phyloP scores from a whole-genome alignment of 768 basidiomycete genomes.

The Trametes cinnabarina region DNA sequence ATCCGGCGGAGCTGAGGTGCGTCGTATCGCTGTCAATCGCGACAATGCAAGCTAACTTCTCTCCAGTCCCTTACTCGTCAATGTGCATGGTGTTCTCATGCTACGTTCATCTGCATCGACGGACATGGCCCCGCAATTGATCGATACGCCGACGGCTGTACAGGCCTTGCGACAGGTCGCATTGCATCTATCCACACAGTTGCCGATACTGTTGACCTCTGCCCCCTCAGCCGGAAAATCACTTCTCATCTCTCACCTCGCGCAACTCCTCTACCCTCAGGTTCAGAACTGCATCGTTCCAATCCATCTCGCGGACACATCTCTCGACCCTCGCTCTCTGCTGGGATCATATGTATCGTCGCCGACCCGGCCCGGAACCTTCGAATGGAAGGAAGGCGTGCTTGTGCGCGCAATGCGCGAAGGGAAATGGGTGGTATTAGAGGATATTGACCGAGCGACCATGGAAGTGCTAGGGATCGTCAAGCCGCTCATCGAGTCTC shows the following conservation, averaged over 20 bases:
- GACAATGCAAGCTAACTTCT: constrained; percentile 8
- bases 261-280: constrained; percentile 58
- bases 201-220: constrained; percentile 82
- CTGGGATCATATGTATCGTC: constrained; percentile 94
- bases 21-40: constrained; percentile 14
- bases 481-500: constrained; percentile 78
- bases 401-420: constrained; percentile 85
- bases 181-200: constrained; percentile 58
- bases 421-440: constrained; percentile 90
- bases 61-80: constrained; percentile 52
- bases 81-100: constrained; percentile 67
- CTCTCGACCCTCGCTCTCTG: constrained; percentile 89
- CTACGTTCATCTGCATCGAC: constrained; percentile 42
- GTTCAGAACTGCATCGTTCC: constrained; percentile 69
- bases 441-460: constrained; percentile 89
- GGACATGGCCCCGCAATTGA: constrained; percentile 39
- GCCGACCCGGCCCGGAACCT: constrained; percentile 74
- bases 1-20: constrained; percentile 55
- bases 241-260: constrained; percentile 74
- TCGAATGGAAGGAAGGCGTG: constrained; percentile 96
- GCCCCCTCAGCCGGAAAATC: constrained; percentile 88
- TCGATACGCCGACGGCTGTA: constrained; percentile 62
- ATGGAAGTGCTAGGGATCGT: constrained; percentile 86
- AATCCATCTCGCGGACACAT: constrained; percentile 92
- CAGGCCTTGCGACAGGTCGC: constrained; percentile 62